Percentiles rank a stretch among this genome's conserved stretches.
These are phyloP conservation scores for Apiosordaria backusii DNA, from an alignment of 495 filamentous ascomycete genomes.

Conservation along the genomic window DNA sequence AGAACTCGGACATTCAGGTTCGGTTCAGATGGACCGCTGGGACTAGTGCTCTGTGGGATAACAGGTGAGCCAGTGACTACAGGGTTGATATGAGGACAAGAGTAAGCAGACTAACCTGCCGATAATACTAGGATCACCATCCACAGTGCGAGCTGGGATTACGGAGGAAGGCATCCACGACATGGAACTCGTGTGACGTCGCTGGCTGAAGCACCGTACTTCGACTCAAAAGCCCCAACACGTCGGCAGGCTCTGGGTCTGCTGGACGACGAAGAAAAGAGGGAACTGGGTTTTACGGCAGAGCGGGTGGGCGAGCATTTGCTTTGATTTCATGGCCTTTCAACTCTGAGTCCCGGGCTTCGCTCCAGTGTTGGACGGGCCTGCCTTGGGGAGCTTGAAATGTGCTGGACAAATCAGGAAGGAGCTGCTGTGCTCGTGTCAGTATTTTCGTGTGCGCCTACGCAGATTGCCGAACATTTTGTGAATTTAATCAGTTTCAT, in stretches of 20 bases:
- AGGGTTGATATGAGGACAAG: background rate
- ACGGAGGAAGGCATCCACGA: constrained; percentile 57
- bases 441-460: no score
- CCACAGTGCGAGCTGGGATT: constrained; percentile 66
- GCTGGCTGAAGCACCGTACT: constrained; percentile 64
- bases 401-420: no score
- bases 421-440: no score
- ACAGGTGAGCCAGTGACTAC: constrained; percentile 42
- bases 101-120: background rate
- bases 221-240: constrained; percentile 54
- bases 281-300: background rate
- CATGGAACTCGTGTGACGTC: constrained; percentile 62
- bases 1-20: constrained; percentile 64
- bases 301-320: background rate
- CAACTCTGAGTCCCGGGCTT: no score
- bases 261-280: constrained; percentile 37
- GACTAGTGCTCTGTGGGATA: constrained; percentile 63
- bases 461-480: no score
- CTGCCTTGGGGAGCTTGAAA: no score
- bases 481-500: no score
- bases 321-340: background rate
- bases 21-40: constrained; percentile 62
- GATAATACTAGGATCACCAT: constrained; percentile 54
- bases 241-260: constrained; percentile 57
- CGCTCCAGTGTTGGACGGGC: no score